Evolutionary conservation across 2,329 filamentous ascomycete species (phyloP).

Genomic region (Penicillium sp.): DNA sequence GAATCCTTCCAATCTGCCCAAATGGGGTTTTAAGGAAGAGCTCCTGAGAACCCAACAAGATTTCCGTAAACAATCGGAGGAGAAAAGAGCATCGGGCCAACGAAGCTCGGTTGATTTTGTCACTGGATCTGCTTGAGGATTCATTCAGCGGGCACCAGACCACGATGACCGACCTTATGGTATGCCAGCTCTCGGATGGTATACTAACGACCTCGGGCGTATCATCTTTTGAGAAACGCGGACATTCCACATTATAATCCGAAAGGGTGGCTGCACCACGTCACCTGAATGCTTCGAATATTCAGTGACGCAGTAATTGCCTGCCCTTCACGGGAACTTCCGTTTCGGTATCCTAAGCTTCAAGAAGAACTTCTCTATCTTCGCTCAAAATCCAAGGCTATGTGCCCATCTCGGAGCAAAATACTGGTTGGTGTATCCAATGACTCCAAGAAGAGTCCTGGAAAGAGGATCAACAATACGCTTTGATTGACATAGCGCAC

Average conservation of each 20-base stretch:
- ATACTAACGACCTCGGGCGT: no score
- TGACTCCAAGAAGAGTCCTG: no score
- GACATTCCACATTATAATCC: neutral
- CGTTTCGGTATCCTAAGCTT: neutral
- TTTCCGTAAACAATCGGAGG: conserved; percentile 33
- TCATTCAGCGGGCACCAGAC: neutral
- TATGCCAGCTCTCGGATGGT: neutral
- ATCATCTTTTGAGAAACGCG: neutral
- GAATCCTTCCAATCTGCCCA: conserved; percentile 39
- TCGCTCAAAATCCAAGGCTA: neutral
- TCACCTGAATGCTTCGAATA: neutral
- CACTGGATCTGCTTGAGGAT: conserved; percentile 18
- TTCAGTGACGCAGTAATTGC: neutral
- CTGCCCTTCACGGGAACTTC: neutral
- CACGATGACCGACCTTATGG: neutral
- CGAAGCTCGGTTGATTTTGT: conserved; percentile 44
- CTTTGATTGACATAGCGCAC: neutral
- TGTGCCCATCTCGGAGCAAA: neutral
- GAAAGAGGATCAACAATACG: neutral
- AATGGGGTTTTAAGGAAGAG: conserved; percentile 48
- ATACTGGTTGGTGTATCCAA: neutral
- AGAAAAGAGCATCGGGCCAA: conserved; percentile 32
- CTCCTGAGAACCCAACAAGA: conserved; percentile 44
- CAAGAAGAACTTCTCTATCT: neutral
- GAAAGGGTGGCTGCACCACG: neutral